Conservation (phyloP, 805 yeast species). For the Lipomyces yamadae region DNA sequence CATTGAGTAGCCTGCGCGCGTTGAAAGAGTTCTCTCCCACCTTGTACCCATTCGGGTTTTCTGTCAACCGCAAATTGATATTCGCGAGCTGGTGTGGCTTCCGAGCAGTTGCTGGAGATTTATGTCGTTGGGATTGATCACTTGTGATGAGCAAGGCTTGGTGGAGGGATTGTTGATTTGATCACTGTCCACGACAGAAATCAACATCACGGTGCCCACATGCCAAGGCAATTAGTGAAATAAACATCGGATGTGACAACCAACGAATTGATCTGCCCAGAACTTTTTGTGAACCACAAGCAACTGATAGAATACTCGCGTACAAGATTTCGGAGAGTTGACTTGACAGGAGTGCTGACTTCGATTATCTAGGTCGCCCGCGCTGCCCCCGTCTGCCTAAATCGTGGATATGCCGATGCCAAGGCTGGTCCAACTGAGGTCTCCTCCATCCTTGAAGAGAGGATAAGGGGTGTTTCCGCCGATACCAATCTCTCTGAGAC, state of each 20-base stretch:
- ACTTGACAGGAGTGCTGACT: not conserved
- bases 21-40: not conserved
- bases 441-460: slow-evolving; percentile 97
- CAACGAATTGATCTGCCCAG: not conserved
- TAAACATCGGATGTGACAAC: not conserved
- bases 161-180: no score
- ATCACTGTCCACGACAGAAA: no score
- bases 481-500: slow-evolving; percentile 98
- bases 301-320: not conserved
- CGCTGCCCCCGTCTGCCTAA: slow-evolving; percentile 47
- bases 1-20: not conserved
- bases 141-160: not conserved
- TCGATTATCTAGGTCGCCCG: slow-evolving; percentile 19
- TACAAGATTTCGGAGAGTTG: no score
- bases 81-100: not conserved
- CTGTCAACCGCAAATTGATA: not conserved
- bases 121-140: not conserved
- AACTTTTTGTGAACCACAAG: slow-evolving; percentile 2
- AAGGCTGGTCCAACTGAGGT: slow-evolving; percentile 99
- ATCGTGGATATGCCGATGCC: slow-evolving; percentile 85
- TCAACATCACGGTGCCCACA: not conserved
- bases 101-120: not conserved
- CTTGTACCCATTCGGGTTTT: not conserved
- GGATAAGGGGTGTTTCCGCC: slow-evolving; percentile 98
- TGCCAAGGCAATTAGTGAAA: not conserved